Conservation (phyloP, 768 basidiomycete species). For the Mycena belliarum region DNA sequence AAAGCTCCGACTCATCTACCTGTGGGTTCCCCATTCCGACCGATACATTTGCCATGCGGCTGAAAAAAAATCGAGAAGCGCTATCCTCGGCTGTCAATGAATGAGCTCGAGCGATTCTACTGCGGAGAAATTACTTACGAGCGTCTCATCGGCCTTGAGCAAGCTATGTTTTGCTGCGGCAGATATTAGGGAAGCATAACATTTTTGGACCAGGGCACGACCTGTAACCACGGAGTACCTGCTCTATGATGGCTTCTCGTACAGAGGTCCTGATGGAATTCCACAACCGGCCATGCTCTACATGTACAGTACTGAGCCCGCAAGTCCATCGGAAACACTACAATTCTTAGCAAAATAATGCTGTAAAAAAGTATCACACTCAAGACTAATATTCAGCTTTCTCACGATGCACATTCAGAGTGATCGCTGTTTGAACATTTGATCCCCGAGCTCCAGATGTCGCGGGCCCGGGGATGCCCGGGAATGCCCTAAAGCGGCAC, state of each 20-base stretch:
- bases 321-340: no score
- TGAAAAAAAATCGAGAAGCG: slow-evolving; percentile 38
- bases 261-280: slow-evolving; percentile 25
- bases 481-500: no score
- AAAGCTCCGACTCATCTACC: slow-evolving; percentile 11
- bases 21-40: neutral
- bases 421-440: no score
- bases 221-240: neutral
- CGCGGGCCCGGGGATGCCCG: no score
- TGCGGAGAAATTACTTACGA: slow-evolving; percentile 13
- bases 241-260: neutral
- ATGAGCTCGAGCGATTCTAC: neutral
- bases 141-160: neutral
- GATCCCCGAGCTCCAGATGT: no score
- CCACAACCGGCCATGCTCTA: no score
- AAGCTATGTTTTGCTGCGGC: neutral
- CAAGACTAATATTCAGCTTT: no score
- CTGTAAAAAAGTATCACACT: no score
- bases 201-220: slow-evolving; percentile 26
- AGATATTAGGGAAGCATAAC: slow-evolving; percentile 22
- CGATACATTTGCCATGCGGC: slow-evolving; percentile 10
- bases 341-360: no score
- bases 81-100: slow-evolving; percentile 34
- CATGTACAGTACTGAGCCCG: no score
- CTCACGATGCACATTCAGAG: no score